Conservation (phyloP, 75 land plant genomes). For the Azolla pinnata region DNA sequence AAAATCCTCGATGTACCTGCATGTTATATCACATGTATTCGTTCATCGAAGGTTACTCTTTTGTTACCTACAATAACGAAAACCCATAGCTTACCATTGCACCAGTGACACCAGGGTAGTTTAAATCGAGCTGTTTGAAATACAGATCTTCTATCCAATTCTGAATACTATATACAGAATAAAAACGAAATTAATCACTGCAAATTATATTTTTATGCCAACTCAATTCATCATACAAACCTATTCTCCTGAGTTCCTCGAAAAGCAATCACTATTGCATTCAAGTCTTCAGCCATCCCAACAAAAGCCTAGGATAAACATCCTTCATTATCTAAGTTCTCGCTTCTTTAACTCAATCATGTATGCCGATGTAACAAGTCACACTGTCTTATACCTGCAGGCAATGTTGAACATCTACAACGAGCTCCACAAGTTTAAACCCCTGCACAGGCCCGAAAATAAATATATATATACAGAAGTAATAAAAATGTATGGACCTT, state of each 20-base stretch:
- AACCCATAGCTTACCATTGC: constrained; percentile 51
- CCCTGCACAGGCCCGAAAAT: constrained; percentile 38
- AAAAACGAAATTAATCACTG: too few relatives aligned
- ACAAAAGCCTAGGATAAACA: constrained; percentile 95
- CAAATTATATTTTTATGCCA: too few relatives aligned
- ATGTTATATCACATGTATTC: too few relatives aligned
- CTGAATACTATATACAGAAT: constrained; percentile 46
- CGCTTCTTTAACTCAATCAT: too few relatives aligned
- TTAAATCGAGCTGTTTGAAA: constrained; percentile 78
- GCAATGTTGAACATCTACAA: constrained; percentile 81
- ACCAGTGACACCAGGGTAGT: constrained; percentile 69
- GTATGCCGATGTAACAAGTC: too few relatives aligned
- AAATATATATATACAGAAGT: neutral
- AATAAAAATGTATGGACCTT: neutral
- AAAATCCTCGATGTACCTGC: constrained; percentile 95
- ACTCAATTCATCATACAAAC: too few relatives aligned
- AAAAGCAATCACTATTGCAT: constrained; percentile 80
- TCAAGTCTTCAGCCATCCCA: constrained; percentile 62
- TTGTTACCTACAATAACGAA: too few relatives aligned
- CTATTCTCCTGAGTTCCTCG: constrained; percentile 94
- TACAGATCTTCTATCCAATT: constrained; percentile 81
- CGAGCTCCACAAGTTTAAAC: constrained; percentile 64
- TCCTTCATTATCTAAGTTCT: too few relatives aligned
- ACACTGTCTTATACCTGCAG: too few relatives aligned
- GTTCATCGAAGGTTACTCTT: too few relatives aligned